Percentiles rank a stretch among this genome's conserved stretches.
Conservation (phyloP, 805 yeast genomes). For the Wickerhamiella allomyrinae region DNA sequence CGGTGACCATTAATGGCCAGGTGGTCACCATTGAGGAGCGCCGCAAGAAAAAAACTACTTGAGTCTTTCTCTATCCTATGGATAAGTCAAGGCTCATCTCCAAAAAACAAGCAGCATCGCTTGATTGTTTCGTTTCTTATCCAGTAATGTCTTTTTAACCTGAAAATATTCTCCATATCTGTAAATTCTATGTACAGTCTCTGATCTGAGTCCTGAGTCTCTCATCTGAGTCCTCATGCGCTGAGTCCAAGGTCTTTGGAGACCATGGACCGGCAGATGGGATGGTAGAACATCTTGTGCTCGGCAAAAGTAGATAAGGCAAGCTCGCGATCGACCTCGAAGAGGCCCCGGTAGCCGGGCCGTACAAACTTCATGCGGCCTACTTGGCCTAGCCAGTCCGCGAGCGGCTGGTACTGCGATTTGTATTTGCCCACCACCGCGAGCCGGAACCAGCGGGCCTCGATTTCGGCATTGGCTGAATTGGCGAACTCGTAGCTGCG, state of each 20-base stretch:
- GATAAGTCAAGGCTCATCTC: too few species aligned
- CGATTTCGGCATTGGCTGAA: constrained; percentile 66
- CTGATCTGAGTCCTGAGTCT: too few species aligned
- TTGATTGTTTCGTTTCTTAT: too few species aligned
- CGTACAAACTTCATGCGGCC: constrained; percentile 93
- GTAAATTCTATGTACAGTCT: too few species aligned
- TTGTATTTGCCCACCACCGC: constrained; percentile 39
- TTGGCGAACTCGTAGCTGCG: constrained; percentile 31
- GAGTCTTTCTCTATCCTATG: not conserved
- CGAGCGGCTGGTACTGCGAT: constrained; percentile 36
- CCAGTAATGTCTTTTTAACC: too few species aligned
- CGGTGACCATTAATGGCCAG: constrained; percentile 13
- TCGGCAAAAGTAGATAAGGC: constrained; percentile 54
- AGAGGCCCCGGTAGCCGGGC: constrained; percentile 62
- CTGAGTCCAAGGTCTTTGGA: constrained; percentile 59
- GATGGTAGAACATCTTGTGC: constrained; percentile 54
- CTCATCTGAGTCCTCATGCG: too few species aligned
- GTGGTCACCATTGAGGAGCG: constrained; percentile 21
- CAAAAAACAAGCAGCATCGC: too few species aligned
- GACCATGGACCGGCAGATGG: constrained; percentile 73
- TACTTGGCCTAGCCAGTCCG: constrained; percentile 78
- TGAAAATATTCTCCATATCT: too few species aligned
- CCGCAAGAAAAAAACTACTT: not conserved
- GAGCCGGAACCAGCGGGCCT: constrained; percentile 61
- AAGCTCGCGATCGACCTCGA: constrained; percentile 45